phyloP scores from a whole-genome alignment of 1,139 yeast genomes.

The Wickerhamomyces sp. region DNA sequence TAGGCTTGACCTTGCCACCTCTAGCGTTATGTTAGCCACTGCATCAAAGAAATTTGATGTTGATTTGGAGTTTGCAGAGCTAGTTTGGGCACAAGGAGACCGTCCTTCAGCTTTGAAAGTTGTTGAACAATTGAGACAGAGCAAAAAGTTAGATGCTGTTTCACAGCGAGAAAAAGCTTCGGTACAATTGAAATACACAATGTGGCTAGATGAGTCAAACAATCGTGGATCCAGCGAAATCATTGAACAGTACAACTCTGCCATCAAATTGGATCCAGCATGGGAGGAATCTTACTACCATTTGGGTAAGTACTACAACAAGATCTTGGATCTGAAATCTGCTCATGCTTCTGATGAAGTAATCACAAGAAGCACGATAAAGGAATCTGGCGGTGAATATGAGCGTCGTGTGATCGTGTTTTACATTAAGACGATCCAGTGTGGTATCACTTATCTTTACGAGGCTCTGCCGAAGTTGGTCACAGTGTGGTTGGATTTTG shows the following conservation, averaged over 20 bases:
- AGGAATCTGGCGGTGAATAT: slow-evolving; percentile 44
- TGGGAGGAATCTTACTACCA: slow-evolving; percentile 84
- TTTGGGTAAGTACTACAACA: slow-evolving; percentile 75
- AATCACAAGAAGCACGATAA: slow-evolving; percentile 5
- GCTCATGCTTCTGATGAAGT: slow-evolving; percentile 7
- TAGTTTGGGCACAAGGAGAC: slow-evolving; percentile 89
- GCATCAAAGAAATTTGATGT: slow-evolving; percentile 44
- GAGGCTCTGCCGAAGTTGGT: slow-evolving; percentile 88
- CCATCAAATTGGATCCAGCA: slow-evolving; percentile 48
- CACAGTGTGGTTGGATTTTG: slow-evolving; percentile 89
- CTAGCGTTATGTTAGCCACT: slow-evolving; percentile 66
- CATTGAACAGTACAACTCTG: slow-evolving; percentile 59
- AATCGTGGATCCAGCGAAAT: slow-evolving; percentile 77
- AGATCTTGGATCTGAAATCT: slow-evolving; percentile 51
- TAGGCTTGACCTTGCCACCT: slow-evolving; percentile 69
- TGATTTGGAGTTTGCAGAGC: slow-evolving; percentile 74
- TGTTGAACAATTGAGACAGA: slow-evolving; percentile 30
- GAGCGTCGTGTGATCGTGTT: slow-evolving; percentile 61
- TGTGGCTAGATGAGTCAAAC: slow-evolving; percentile 86
- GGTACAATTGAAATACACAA: slow-evolving; percentile 71
- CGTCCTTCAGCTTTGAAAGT: slow-evolving; percentile 79
- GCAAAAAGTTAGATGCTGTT: background rate
- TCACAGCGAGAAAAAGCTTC: slow-evolving; percentile 35
- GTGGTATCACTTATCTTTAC: slow-evolving; percentile 65
- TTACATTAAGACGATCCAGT: slow-evolving; percentile 62